Base-by-base conservation (phyloP, 2,329 filamentous ascomycete genomes). In the Shiraia bambusicola region DNA sequence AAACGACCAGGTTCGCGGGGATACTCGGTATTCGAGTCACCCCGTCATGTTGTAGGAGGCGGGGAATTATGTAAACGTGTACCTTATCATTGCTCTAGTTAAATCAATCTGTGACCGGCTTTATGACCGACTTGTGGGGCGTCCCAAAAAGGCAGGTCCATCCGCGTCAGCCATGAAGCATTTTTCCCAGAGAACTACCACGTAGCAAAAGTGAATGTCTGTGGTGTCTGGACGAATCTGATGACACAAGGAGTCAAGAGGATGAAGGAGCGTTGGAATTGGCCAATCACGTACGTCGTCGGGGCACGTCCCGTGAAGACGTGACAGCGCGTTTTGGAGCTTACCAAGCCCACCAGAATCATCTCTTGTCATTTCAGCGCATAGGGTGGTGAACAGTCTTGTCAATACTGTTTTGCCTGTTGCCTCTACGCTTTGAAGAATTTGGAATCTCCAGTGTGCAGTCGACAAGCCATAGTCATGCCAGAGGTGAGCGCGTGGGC, bases 401-500 rank as follows among this genome's bases (percentile, higher is more conserved):
- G n/a, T n/a, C n/a, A n/a, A n/a, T n/a, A n/a, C n/a, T n/a, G n/a
- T n/a, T n/a, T n/a, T n/a, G n/a, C n/a, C n/a, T n/a, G n/a, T n/a
- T n/a, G n/a, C n/a, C n/a, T 25, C 3, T 6, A 28, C 3, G 9
- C 26, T 22, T 37, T 44, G 15, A 32, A 41, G 17, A 28, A n/a
- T 28, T 30, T 11, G 36, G 32, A 31, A 37, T 12, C 28, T 26
- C 14, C 16, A 14, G 17, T 11, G 25, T 22, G 14, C 27, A 17
- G 3, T 12, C 13, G 26, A 28, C 7, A 6, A 26, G 39, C 26
- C 31, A 59, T 10, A 31, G 50, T 32, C 22, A 70, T 70, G 66
- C 67, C 67, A 50, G 67, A 70, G 63, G 67, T 67, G 49, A 39
- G 52, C 33, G 34, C 42, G 38, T 36, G 28, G 26, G 28, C 31